phyloP scores from a whole-genome alignment of 805 yeast genomes.

The Jamesozyma hellenica region DNA sequence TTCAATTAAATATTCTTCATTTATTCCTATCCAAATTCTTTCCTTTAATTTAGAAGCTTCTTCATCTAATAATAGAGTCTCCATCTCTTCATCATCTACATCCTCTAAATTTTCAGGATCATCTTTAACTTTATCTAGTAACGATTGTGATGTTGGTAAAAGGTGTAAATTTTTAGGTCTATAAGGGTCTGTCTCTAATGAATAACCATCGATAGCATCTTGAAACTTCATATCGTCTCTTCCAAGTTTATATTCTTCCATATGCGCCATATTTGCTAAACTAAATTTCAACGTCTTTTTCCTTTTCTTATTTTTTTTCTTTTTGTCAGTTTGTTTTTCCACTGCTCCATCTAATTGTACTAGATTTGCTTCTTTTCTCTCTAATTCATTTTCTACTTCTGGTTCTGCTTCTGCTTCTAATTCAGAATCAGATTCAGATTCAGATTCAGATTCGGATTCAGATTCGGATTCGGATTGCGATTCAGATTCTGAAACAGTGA shows the following conservation, averaged over 20 bases:
- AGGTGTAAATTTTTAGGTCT: conserved; percentile 46
- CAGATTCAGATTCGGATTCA: conserved; percentile 12
- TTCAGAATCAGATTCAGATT: conserved; percentile 4
- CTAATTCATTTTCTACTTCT: conserved; percentile 8
- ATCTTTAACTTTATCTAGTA: conserved; percentile 45
- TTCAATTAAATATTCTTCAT: conserved; percentile 74
- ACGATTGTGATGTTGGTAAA: conserved; percentile 49
- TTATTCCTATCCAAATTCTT: conserved; percentile 79
- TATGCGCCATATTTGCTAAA: no score
- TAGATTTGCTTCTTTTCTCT: conserved; percentile 1
- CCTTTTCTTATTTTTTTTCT: conserved; percentile 7
- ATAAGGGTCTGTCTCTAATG: conserved; percentile 34
- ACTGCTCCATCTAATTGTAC: background rate
- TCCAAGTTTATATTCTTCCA: conserved; percentile 7
- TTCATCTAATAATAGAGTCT: conserved; percentile 46
- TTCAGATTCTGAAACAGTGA: background rate
- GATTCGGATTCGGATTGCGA: conserved; percentile 5
- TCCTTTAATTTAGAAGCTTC: conserved; percentile 70
- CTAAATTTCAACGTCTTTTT: conserved; percentile 3
- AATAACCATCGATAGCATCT: conserved; percentile 28
- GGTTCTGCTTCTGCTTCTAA: conserved; percentile 11
- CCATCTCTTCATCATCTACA: conserved; percentile 76
- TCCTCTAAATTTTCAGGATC: conserved; percentile 59
- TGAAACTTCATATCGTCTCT: conserved; percentile 14
- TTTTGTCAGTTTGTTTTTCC: conserved; percentile 6